Conservation (phyloP, 805 yeast genomes). For the Candida vartiovaarae region DNA sequence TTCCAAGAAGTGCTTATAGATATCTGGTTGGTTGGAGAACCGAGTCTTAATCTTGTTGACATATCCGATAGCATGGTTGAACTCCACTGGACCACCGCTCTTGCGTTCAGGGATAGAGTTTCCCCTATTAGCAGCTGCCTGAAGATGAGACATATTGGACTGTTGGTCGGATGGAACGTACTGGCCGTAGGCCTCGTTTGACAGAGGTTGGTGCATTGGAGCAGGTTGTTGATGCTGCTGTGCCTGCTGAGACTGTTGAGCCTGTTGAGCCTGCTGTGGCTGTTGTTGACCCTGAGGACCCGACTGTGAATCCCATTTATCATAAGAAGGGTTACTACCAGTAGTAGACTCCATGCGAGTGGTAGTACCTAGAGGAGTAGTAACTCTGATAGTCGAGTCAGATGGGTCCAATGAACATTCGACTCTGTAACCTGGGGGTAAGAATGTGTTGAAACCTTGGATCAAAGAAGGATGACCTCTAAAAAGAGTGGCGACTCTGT, state of each 20-base stretch:
- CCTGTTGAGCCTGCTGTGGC: conserved; percentile 17
- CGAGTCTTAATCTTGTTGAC: conserved; percentile 95
- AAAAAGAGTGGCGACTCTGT: conserved; percentile 84
- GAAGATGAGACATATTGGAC: conserved; percentile 27
- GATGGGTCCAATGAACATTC: conserved; percentile 85
- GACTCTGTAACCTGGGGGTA: conserved; percentile 93
- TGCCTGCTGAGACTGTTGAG: conserved; percentile 8
- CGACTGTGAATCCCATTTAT: conserved; percentile 1
- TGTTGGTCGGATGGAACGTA: conserved; percentile 14
- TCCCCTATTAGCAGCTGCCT: conserved; percentile 32
- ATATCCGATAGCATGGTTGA: conserved; percentile 93
- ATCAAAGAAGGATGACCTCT: conserved; percentile 90
- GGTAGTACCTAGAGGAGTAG: conserved; percentile 91
- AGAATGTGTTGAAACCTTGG: conserved; percentile 95
- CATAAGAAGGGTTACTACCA: conserved; percentile 13
- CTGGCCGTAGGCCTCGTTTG: conserved; percentile 6
- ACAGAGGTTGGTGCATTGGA: conserved; percentile 15
- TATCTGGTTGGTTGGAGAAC: conserved; percentile 90
- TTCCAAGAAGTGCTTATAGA: conserved; percentile 90
- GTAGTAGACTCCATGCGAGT: conserved; percentile 21
- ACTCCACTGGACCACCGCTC: conserved; percentile 69
- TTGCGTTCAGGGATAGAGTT: conserved; percentile 13
- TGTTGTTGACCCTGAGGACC: conserved; percentile 2
- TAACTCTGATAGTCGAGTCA: conserved; percentile 88
- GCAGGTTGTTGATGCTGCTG: conserved; percentile 19